A percentile compares a stretch with the other conserved stretches of the same genome.
phyloP scores from a whole-genome alignment of 2,329 filamentous ascomycete genomes.

The Aspergillus aculeatus region DNA sequence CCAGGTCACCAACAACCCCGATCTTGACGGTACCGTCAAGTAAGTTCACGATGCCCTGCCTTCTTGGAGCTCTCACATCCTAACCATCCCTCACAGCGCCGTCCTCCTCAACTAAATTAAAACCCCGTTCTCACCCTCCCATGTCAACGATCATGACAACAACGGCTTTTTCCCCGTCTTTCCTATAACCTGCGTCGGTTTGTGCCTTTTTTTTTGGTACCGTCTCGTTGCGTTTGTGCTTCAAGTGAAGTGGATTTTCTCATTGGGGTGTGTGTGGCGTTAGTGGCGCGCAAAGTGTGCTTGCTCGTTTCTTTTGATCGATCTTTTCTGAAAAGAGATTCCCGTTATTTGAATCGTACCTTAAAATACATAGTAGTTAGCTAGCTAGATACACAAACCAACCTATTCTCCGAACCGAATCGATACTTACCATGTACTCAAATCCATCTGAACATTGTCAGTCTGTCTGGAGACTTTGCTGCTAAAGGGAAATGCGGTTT shows the following conservation, averaged over 20 bases:
- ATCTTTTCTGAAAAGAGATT: neutral
- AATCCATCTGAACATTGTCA: no score
- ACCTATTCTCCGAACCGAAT: no score
- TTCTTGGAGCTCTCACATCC: neutral
- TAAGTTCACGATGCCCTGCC: conserved; percentile 27
- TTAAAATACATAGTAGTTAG: neutral
- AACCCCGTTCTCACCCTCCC: neutral
- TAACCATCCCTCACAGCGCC: neutral
- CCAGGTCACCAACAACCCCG: conserved; percentile 58
- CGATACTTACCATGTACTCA: no score
- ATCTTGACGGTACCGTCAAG: conserved; percentile 64
- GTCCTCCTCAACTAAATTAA: conserved; percentile 1
- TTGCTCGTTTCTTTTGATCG: neutral
- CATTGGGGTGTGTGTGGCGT: conserved; percentile 3
- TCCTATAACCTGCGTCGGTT: neutral
- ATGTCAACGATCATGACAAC: conserved; percentile 4
- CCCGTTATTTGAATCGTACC: neutral
- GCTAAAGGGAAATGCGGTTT: no score
- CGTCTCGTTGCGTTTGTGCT: neutral
- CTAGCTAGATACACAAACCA: neutral
- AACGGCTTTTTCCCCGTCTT: neutral
- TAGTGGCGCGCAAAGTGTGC: conserved; percentile 8
- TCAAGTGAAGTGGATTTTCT: neutral
- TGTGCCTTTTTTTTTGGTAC: neutral
- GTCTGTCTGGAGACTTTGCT: no score